A percentile compares a stretch with the other conserved stretches of the same genome.
These are phyloP conservation scores for Actinomortierella ambigua DNA, from an alignment of 371 early-diverging fungal species.

Conservation along the genomic window DNA sequence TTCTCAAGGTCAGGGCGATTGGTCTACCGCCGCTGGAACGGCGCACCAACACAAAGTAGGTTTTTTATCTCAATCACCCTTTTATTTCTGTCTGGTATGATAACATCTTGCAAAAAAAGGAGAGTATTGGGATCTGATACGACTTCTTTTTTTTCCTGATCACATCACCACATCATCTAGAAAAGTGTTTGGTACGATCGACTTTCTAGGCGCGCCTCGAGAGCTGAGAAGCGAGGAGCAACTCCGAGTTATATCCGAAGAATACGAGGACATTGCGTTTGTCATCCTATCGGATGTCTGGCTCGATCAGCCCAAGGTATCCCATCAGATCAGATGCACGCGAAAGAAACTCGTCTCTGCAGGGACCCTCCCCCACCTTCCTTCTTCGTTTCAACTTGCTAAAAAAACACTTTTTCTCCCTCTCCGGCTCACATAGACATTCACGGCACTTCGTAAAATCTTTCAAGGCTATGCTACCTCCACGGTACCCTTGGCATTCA, in stretches of 20 bases:
- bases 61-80: neutral
- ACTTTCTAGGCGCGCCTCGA: constrained; percentile 62
- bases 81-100: neutral
- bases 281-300: constrained; percentile 85
- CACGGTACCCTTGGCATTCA: constrained; percentile 78
- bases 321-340: constrained; percentile 18
- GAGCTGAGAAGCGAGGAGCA: constrained; percentile 54
- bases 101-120: neutral
- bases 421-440: constrained; percentile 32
- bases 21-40: constrained; percentile 81
- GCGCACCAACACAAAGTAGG: constrained; percentile 62
- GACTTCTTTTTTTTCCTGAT: neutral
- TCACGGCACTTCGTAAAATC: constrained; percentile 63
- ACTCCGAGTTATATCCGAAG: constrained; percentile 47
- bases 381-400: neutral
- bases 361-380: neutral
- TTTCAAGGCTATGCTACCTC: constrained; percentile 73
- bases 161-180: constrained; percentile 18
- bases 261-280: constrained; percentile 67
- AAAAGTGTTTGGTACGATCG: constrained; percentile 56
- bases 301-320: constrained; percentile 82
- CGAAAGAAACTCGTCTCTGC: neutral
- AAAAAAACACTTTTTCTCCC: too few species aligned
- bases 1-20: constrained; percentile 71
- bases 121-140: neutral